Percentiles rank a stretch among this genome's conserved stretches.
These are phyloP conservation scores for Lipomyces chichibuensis DNA, from an alignment of 805 yeast species.

Conservation along the genomic window DNA sequence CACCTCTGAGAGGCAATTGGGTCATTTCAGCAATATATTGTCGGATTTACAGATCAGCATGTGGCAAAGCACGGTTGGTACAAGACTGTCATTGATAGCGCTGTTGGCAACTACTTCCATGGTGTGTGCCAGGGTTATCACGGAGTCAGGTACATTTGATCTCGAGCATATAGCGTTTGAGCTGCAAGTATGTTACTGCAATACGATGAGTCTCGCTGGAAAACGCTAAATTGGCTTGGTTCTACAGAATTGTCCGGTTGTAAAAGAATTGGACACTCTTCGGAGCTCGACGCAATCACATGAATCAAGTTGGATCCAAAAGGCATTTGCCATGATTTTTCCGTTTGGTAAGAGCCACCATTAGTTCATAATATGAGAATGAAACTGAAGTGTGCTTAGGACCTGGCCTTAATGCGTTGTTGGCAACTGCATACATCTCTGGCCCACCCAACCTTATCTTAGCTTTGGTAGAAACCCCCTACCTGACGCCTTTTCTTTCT, in stretches of 20 bases:
- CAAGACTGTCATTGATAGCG: not conserved
- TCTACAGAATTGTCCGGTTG: conserved; percentile 48
- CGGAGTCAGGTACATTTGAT: conserved; percentile 26
- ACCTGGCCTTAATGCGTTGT: conserved; percentile 63
- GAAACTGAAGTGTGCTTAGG: conserved; percentile 42
- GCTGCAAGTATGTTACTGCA: conserved; percentile 14
- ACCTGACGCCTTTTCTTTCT: too few relatives aligned
- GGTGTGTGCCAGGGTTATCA: conserved; percentile 17
- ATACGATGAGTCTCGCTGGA: not conserved
- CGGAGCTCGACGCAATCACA: conserved; percentile 32
- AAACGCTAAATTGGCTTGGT: conserved; percentile 11
- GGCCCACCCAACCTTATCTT: conserved; percentile 65
- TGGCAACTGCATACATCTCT: conserved; percentile 67
- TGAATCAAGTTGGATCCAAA: conserved; percentile 43
- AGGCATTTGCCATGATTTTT: conserved; percentile 47
- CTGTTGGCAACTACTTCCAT: conserved; percentile 8
- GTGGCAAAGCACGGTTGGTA: not conserved
- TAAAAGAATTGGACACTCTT: conserved; percentile 46
- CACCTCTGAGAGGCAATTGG: not conserved
- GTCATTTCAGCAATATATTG: not conserved
- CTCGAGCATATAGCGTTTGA: conserved; percentile 23
- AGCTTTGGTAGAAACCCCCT: conserved; percentile 42
- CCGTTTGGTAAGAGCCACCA: conserved; percentile 39
- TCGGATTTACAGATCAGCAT: not conserved
- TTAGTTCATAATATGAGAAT: too few relatives aligned